These are phyloP conservation scores for Nelumbo lutea DNA, from an alignment of 164 flowering plant genomes.

Conservation along the genomic window DNA sequence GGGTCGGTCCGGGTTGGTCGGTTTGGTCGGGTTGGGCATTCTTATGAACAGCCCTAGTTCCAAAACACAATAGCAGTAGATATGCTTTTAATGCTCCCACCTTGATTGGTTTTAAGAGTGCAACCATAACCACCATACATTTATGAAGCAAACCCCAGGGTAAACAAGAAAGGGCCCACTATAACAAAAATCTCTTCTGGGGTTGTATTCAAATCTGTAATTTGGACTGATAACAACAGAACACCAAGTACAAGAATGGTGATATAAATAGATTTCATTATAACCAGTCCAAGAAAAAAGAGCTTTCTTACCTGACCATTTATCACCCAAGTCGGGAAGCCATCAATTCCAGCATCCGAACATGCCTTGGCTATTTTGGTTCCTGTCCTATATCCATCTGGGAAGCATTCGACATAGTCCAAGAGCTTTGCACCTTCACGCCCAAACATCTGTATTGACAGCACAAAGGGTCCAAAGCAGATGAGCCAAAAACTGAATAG, in stretches of 20 bases:
- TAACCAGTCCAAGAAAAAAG: background rate
- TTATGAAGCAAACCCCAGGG: background rate
- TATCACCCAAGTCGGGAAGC: conserved; percentile 92
- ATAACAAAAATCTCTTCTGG: background rate
- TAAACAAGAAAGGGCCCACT: background rate
- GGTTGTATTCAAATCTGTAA: background rate
- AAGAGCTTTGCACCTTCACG: conserved; percentile 69
- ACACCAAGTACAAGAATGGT: background rate
- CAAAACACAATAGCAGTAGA: too few relatives aligned
- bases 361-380: conserved; percentile 59
- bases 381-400: conserved; percentile 72
- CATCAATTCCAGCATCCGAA: conserved; percentile 58
- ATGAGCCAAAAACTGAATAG: background rate
- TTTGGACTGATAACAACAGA: background rate
- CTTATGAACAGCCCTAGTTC: too few relatives aligned
- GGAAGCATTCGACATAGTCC: conserved; percentile 94
- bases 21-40: too few relatives aligned
- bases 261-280: background rate
- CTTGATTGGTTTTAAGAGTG: too few relatives aligned
- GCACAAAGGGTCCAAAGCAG: background rate
- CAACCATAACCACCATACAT: too few relatives aligned
- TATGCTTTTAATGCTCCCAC: too few relatives aligned
- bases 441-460: conserved; percentile 74
- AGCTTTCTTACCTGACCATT: conserved; percentile 67
- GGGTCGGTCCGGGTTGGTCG: too few relatives aligned